phyloP scores from a whole-genome alignment of 2,329 filamentous ascomycete species.

The Arthrobotrys sphaeroides region DNA sequence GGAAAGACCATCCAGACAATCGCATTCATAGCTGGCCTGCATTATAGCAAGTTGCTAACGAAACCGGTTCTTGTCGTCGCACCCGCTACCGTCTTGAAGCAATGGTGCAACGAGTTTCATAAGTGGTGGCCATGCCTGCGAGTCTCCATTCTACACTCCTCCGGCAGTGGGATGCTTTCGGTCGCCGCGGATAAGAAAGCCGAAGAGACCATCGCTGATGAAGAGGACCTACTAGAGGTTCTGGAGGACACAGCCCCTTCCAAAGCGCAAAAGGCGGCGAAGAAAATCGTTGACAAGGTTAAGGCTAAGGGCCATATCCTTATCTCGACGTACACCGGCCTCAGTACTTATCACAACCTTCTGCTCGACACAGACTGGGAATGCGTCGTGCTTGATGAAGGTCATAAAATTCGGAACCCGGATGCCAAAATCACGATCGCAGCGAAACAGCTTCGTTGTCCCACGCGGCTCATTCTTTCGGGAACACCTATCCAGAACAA shows the following conservation, averaged over 20 bases:
- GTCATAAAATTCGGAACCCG: constrained; percentile 97
- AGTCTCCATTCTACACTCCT: constrained; percentile 93
- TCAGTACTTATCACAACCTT: constrained; percentile 89
- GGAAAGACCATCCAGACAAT: constrained; percentile 89
- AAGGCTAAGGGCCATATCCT: constrained; percentile 74
- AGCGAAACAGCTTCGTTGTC: constrained; percentile 88
- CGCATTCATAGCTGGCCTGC: constrained; percentile 85
- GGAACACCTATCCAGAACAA: constrained; percentile 99
- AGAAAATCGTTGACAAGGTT: constrained; percentile 82
- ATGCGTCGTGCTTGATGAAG: constrained; percentile 93
- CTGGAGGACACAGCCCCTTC: constrained; percentile 62
- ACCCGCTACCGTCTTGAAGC: constrained; percentile 91
- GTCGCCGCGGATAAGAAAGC: constrained; percentile 70
- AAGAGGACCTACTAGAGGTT: constrained; percentile 67
- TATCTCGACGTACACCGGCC: constrained; percentile 92
- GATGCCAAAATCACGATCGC: constrained; percentile 94
- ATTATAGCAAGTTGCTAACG: constrained; percentile 83
- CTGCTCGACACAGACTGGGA: constrained; percentile 87
- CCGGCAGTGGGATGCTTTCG: constrained; percentile 95
- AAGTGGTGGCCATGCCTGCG: constrained; percentile 99
- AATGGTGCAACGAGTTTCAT: constrained; percentile 99
- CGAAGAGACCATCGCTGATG: constrained; percentile 63
- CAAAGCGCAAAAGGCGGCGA: constrained; percentile 74
- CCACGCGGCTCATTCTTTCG: constrained; percentile 90
- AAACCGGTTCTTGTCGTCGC: constrained; percentile 91